Conservation (phyloP, 2,329 filamentous ascomycete genomes). For the Pseudogymnoascus sp. region DNA sequence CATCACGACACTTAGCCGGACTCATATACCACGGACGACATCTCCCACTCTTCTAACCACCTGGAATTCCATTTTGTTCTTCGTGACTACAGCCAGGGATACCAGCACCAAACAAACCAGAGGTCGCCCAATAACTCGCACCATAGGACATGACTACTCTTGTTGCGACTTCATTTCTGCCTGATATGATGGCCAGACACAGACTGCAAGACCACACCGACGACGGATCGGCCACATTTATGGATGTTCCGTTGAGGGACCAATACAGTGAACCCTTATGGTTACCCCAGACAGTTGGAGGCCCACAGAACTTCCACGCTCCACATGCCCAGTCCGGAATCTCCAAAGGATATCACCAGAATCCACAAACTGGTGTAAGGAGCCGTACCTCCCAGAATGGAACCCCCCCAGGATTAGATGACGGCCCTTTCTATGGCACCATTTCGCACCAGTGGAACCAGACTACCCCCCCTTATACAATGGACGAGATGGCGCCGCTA, state of each 20-base stretch:
- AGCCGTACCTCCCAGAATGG: not conserved
- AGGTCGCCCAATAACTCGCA: not conserved
- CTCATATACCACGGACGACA: slow-evolving; percentile 1
- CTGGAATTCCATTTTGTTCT: slow-evolving; percentile 9
- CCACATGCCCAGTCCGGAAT: slow-evolving; percentile 25
- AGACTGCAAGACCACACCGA: slow-evolving; percentile 10
- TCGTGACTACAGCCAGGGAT: slow-evolving; percentile 9
- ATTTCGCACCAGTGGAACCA: slow-evolving; percentile 23
- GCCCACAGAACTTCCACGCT: slow-evolving; percentile 28
- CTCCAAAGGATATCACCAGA: slow-evolving; percentile 18
- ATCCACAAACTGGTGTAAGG: not conserved
- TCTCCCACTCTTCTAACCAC: slow-evolving; percentile 7
- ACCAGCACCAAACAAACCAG: not conserved
- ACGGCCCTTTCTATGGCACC: slow-evolving; percentile 3
- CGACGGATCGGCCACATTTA: not conserved
- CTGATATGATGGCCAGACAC: slow-evolving; percentile 11
- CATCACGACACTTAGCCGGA: not conserved
- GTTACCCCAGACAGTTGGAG: slow-evolving; percentile 22
- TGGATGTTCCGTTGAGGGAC: not conserved
- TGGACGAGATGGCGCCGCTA: slow-evolving; percentile 24
- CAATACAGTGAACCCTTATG: slow-evolving; percentile 10
- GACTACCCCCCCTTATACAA: slow-evolving; percentile 20
- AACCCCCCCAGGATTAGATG: slow-evolving; percentile 6
- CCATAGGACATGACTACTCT: slow-evolving; percentile 5
- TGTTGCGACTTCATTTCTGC: slow-evolving; percentile 3